Evolutionary conservation across 1,284 basidiomycete genomes (phyloP).

Genomic region (Athelia psychrophila): DNA sequence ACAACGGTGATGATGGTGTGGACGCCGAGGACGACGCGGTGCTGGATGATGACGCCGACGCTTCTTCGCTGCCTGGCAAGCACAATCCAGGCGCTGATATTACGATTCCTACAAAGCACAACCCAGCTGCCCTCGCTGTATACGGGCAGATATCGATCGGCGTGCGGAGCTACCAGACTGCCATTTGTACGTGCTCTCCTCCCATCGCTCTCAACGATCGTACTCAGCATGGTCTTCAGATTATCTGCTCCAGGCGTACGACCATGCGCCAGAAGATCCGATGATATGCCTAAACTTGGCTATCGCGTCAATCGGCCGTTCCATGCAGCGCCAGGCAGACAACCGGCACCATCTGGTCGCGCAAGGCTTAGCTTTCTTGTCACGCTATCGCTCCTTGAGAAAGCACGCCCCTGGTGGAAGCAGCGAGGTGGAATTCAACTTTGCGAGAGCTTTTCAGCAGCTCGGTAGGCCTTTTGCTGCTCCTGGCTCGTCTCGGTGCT

Average conservation of each 20-base stretch:
- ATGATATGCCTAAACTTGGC: slow-evolving; percentile 82
- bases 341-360: slow-evolving; percentile 87
- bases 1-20: slow-evolving; percentile 18
- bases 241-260: slow-evolving; percentile 87
- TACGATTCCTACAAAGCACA: slow-evolving; percentile 22
- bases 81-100: slow-evolving; percentile 14
- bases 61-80: slow-evolving; percentile 54
- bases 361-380: slow-evolving; percentile 81
- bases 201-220: slow-evolving; percentile 1
- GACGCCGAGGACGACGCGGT: slow-evolving; percentile 28
- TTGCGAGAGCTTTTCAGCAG: slow-evolving; percentile 88
- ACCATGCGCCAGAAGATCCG: slow-evolving; percentile 81
- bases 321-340: slow-evolving; percentile 92
- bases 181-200: slow-evolving; percentile 67
- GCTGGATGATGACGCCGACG: slow-evolving; percentile 25
- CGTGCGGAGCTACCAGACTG: slow-evolving; percentile 86
- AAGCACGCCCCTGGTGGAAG: slow-evolving; percentile 41
- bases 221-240: slow-evolving; percentile 40
- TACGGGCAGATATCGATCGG: slow-evolving; percentile 88
- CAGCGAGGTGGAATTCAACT: slow-evolving; percentile 89
- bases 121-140: slow-evolving; percentile 73
- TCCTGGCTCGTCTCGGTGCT: not conserved
- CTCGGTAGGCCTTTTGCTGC: slow-evolving; percentile 58
- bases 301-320: slow-evolving; percentile 83
- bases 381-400: slow-evolving; percentile 66